Base-by-base conservation (phyloP, 1,284 basidiomycete species). In the Heliocybe sulcata region DNA sequence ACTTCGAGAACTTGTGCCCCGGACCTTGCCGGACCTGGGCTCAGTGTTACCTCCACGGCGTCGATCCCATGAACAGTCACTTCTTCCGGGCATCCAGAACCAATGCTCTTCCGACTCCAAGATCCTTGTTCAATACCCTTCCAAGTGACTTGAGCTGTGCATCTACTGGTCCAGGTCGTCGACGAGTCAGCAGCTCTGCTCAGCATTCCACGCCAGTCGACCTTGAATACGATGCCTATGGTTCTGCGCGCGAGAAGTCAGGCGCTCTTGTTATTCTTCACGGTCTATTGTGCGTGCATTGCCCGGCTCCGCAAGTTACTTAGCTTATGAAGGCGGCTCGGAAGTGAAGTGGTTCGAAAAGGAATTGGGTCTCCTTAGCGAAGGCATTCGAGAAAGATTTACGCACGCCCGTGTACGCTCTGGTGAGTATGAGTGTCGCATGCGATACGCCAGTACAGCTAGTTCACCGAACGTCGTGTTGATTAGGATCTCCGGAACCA, bases 401-500 rank as follows among this genome's bases (percentile, higher is more conserved):
- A 20, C 68, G 75, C 11, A 69, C 81, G 22, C 83, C 89, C 1
- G 76, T 94, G 19, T 92, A 90, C 63, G 71, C 85, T 2, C 68
- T 94, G n/a, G 87, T 88, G 58, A 63, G 79, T 65, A n/a, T 2
- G 3, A 31, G 23, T 14, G 25, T 45, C n/a, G n/a, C 29, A 12
- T 31, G 6, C 12, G 29, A 31, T 12, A 31, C 29, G 6, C 12
- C 29, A 31, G 12, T 6, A 12, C 6, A 31, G 29, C 29, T 31
- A 4, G 12, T 31, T n/a, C n/a, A n/a, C 26, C 45, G 31, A 6
- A n/a, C 8, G 11, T 20, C 45, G 48, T 29, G 50, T 54, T 31
- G 20, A 48, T 53, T 58, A 91, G 87, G 92, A 94, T 67, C 73
- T 94, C 11, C 77, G 92, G 16, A 94, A 94, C 61, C 92, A 94